Evolutionary conservation across 352 stramenopile species (phyloP), one percentile per base, ranked within the genome.

Genomic region (Blastocystis sp.): DNA sequence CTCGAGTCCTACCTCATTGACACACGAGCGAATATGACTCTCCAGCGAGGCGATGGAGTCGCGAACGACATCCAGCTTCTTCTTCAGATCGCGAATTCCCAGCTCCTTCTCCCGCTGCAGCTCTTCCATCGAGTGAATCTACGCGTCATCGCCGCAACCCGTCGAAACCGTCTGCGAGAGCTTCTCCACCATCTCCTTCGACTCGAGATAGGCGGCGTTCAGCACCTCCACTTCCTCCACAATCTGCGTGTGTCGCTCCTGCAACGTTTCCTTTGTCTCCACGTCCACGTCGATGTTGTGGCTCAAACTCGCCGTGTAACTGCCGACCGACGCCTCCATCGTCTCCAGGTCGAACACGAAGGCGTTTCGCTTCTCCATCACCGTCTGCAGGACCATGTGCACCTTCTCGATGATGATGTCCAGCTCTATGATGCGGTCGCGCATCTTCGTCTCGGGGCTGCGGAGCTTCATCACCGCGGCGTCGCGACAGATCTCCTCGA

Each of bases 161-260:
- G 16, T 48, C 1, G 24, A 32, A 8, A 18, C n/a, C 24, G 16
- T 32, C 16, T 93, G 16, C 87, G 27, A 27, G 84, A 93, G 89
- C 16, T 89, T 87, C 11, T 85, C 75, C 9, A 93, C 73, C 51
- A 89, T 90, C 78, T 94, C 91, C 53, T 91, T 88, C 16, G 93
- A 78, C 46, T 92, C 87, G 67, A 92, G 90, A 84, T 92, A 92
- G n/a, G 93, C 90, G 7, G 88, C 87, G 59, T 94, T 90, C 59
- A 94, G 88, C 8, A 91, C 90, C 54, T 92, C 91, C 1, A 89
- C 89, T 29, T 89, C 87, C 27, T 87, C 87, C 18, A 93, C 90
- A 11, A 90, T 88, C 48, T 90, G 46, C 18, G 36, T 9, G n/a
- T 81, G 16, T 16, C 63, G 18, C 32, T 46, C 48, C 46, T 64